A percentile compares a stretch with the other conserved stretches of the same genome.
phyloP scores from a whole-genome alignment of 495 filamentous ascomycete genomes.

The Lepraria neglecta region DNA sequence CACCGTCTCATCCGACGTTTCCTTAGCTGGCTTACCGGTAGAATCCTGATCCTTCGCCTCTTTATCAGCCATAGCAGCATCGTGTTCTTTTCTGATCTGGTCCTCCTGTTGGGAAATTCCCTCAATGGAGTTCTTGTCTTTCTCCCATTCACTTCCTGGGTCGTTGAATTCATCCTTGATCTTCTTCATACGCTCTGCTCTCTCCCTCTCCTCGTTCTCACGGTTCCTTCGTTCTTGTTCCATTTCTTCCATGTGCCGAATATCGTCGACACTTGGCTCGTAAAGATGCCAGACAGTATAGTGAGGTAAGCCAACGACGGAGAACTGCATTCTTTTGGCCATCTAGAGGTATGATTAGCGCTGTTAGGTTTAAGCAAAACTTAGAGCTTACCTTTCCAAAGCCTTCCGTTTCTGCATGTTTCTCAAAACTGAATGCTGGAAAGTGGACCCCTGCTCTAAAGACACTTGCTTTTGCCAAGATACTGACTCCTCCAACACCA shows the following conservation, averaged over 20 bases:
- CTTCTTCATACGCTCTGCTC: slow-evolving; percentile 55
- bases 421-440: slow-evolving; percentile 97
- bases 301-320: slow-evolving; percentile 93
- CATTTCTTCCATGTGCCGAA: slow-evolving; percentile 98
- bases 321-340: slow-evolving; percentile 92
- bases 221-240: slow-evolving; percentile 66
- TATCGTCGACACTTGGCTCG: slow-evolving; percentile 94
- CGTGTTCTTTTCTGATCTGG: slow-evolving; percentile 29
- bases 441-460: slow-evolving; percentile 96
- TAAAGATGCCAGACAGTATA: slow-evolving; percentile 99
- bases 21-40: slow-evolving; percentile 31
- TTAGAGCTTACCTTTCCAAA: slow-evolving; percentile 84
- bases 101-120: slow-evolving; percentile 56
- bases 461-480: slow-evolving; percentile 90
- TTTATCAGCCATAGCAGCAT: slow-evolving; percentile 39
- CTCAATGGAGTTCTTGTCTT: slow-evolving; percentile 70
- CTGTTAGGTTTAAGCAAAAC: not conserved
- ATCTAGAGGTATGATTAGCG: slow-evolving; percentile 58
- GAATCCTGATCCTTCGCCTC: slow-evolving; percentile 35
- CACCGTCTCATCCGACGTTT: slow-evolving; percentile 27
- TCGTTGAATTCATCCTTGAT: slow-evolving; percentile 68
- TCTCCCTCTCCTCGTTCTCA: slow-evolving; percentile 67
- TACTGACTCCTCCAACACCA: slow-evolving; percentile 94
- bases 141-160: slow-evolving; percentile 66
- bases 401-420: slow-evolving; percentile 96